Evolutionary conservation across 352 stramenopile genomes (phyloP), one percentile per base, ranked within the genome.

Genomic region (Phytophthora megakarya): DNA sequence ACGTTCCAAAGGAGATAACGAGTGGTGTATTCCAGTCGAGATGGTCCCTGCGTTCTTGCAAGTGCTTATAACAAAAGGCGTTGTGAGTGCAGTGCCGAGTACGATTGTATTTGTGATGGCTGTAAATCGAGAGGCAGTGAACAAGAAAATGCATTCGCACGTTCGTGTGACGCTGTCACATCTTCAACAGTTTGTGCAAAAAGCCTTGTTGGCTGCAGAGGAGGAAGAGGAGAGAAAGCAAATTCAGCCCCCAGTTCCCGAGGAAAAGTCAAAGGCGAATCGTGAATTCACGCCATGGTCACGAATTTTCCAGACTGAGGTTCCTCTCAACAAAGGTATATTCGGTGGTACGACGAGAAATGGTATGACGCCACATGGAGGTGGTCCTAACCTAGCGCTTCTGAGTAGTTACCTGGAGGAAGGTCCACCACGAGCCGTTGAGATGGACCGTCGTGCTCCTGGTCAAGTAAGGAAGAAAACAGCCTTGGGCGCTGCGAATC

Each of bases 41-140:
- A 43, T 60, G 0, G 32, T 81, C 0, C 16, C 56, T 7, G 42
- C 3, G 3, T 81, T 80, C 38, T 23, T 84, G 40, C 32, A 57
- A 19, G 35, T 60, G 15, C 26, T 81, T 2, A 18, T 75, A 5
- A 39, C 46, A 1, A 54, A 33, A 22, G 59, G 67, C 1, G 56
- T 78, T 8, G 32, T 80, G 26, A 77, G 62, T 25, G 48, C 65
- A 3, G 45, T 72, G 6, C 66, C 72, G 0, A 81, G 72, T 45
- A 56, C 63, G 0, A 55, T 81, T n/a, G 13, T 19, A 7, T 78
- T 69, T 42, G 63, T 81, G 21, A 42, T 61, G 18, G 43, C 39
- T 4, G 37, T 49, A 22, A 80, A 70, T 46, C 35, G 19, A 0
- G 46, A 70, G 9, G 23, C 35, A 19, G 19, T 77, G 12, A 59